Percentiles rank a stretch among this genome's conserved stretches.
Evolutionary conservation across 1,284 basidiomycete genomes (phyloP).

Genomic region (Marasmius fiardii): DNA sequence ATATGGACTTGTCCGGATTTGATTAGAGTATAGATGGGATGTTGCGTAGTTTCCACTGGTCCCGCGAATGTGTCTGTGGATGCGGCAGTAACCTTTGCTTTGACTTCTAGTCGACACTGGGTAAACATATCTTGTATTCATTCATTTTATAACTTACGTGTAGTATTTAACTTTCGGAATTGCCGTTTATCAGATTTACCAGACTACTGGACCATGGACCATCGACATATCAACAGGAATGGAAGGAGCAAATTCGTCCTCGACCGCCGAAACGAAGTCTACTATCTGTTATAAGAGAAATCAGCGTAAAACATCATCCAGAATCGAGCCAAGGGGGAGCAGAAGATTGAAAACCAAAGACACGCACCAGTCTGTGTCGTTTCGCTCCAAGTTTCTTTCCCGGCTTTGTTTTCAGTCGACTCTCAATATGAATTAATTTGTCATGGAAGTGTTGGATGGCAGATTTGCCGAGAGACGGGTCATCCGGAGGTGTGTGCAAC

Average conservation of each 20-base stretch:
- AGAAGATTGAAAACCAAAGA: neutral
- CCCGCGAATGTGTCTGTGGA: neutral
- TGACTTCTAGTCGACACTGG: no score
- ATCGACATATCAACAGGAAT: no score
- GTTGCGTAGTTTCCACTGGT: neutral
- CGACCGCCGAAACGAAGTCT: constrained; percentile 47
- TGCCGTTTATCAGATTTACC: no score
- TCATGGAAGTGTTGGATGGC: constrained; percentile 87
- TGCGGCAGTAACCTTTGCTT: neutral
- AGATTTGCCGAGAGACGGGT: constrained; percentile 45
- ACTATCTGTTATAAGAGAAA: constrained; percentile 40
- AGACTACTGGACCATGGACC: no score
- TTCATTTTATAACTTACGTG: no score
- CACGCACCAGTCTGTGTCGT: constrained; percentile 69
- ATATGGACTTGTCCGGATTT: constrained; percentile 62
- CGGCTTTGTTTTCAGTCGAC: constrained; percentile 72
- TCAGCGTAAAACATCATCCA: constrained; percentile 7
- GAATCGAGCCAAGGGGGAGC: neutral
- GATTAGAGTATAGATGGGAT: constrained; percentile 29
- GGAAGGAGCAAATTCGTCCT: constrained; percentile 37
- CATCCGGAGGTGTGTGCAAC: constrained; percentile 58
- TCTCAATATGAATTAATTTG: constrained; percentile 76
- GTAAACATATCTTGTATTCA: no score
- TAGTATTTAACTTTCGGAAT: no score
- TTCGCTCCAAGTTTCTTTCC: constrained; percentile 70